A percentile compares a stretch with the other conserved stretches of the same genome.
phyloP scores from a whole-genome alignment of 2,329 filamentous ascomycete species.

The Xylariaceae sp. region DNA sequence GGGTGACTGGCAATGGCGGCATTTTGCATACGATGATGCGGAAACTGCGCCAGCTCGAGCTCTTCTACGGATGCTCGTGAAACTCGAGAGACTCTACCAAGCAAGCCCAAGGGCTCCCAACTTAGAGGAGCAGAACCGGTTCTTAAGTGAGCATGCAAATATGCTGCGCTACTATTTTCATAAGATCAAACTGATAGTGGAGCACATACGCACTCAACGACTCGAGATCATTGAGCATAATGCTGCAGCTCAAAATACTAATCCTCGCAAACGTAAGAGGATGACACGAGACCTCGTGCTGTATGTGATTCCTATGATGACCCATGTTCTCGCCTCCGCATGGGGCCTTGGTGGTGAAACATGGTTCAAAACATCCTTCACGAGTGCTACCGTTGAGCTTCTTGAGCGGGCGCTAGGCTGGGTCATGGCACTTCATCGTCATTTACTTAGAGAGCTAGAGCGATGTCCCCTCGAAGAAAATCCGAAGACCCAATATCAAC shows the following conservation, averaged over 20 bases:
- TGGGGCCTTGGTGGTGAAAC: slow-evolving; percentile 37
- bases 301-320: slow-evolving; percentile 37
- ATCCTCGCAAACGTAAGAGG: slow-evolving; percentile 24
- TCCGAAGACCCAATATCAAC: neutral
- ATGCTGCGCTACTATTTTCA: slow-evolving; percentile 37
- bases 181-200: slow-evolving; percentile 30
- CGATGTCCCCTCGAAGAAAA: slow-evolving; percentile 12
- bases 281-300: slow-evolving; percentile 34
- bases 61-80: slow-evolving; percentile 32
- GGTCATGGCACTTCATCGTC: slow-evolving; percentile 33
- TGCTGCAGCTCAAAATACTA: slow-evolving; percentile 13
- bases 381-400: slow-evolving; percentile 32
- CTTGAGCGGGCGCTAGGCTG: slow-evolving; percentile 35
- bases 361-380: slow-evolving; percentile 33
- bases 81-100: slow-evolving; percentile 36
- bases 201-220: slow-evolving; percentile 32
- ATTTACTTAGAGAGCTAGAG: slow-evolving; percentile 26
- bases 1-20: slow-evolving; percentile 29
- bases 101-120: slow-evolving; percentile 29
- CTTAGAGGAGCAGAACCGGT: slow-evolving; percentile 36
- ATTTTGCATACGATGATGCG: slow-evolving; percentile 23
- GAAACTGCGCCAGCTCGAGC: slow-evolving; percentile 28
- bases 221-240: slow-evolving; percentile 13
- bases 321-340: slow-evolving; percentile 34
- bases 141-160: slow-evolving; percentile 34